Percentiles rank a stretch among this genome's conserved stretches.
Conservation (phyloP, 352 stramenopile species). For the Phytophthora palmivora region DNA sequence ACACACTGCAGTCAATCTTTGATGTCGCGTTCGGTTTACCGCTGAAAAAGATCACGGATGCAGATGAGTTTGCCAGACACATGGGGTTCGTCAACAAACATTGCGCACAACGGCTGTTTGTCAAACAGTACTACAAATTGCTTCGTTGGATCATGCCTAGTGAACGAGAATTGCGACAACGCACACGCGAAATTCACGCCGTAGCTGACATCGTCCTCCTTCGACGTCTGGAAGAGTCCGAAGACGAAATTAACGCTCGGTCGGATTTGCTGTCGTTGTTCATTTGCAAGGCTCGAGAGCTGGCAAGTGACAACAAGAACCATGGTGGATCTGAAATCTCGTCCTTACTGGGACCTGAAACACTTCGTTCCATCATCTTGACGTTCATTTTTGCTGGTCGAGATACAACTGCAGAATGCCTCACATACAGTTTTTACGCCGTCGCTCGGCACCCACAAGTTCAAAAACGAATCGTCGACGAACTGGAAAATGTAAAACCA, state of each 20-base stretch:
- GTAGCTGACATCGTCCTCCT: constrained; percentile 63
- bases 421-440: constrained; percentile 84
- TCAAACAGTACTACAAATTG: constrained; percentile 73
- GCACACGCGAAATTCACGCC: constrained; percentile 32
- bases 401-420: constrained; percentile 76
- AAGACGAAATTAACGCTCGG: constrained; percentile 33
- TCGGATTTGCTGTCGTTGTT: constrained; percentile 65
- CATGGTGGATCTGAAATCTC: neutral
- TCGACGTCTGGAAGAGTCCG: constrained; percentile 43
- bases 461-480: constrained; percentile 65
- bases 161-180: constrained; percentile 48
- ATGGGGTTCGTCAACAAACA: constrained; percentile 71
- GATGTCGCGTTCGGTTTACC: constrained; percentile 64
- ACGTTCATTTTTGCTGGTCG: constrained; percentile 89
- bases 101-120: constrained; percentile 61
- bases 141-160: constrained; percentile 67
- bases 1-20: constrained; percentile 65
- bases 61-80: constrained; percentile 41
- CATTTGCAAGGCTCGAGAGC: constrained; percentile 59
- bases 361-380: constrained; percentile 71
- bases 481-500: constrained; percentile 34
- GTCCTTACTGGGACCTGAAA: constrained; percentile 31
- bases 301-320: constrained; percentile 16
- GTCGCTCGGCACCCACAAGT: constrained; percentile 63
- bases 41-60: constrained; percentile 40